Evolutionary conservation across 2,329 filamentous ascomycete genomes (phyloP).

Genomic region (Phyllosticta citrichinensis): DNA sequence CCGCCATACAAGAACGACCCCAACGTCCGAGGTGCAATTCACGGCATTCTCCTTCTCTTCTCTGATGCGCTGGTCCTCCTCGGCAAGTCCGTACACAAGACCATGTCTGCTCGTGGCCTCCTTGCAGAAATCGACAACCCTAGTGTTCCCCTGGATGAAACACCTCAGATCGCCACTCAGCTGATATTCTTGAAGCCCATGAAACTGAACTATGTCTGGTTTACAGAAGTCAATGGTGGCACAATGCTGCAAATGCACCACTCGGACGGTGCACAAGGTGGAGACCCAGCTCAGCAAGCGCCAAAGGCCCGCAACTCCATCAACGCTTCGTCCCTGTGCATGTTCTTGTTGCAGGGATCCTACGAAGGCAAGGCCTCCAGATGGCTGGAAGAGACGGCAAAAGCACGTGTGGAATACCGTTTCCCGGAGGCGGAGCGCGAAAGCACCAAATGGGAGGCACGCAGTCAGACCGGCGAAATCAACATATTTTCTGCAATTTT

Average conservation of each 20-base stretch:
- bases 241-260: slow-evolving; percentile 13
- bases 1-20: slow-evolving; percentile 55
- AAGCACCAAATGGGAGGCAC: slow-evolving; percentile 67
- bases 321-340: slow-evolving; percentile 12
- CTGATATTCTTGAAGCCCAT: slow-evolving; percentile 68
- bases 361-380: slow-evolving; percentile 71
- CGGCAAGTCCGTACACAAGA: slow-evolving; percentile 55
- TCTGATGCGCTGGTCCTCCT: slow-evolving; percentile 71
- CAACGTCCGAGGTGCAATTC: slow-evolving; percentile 27
- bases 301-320: slow-evolving; percentile 13
- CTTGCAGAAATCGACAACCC: slow-evolving; percentile 79
- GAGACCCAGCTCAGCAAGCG: slow-evolving; percentile 14
- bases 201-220: slow-evolving; percentile 57
- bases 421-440: slow-evolving; percentile 80
- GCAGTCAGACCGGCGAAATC: slow-evolving; percentile 50
- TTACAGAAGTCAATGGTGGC: slow-evolving; percentile 47
- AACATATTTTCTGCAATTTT: slow-evolving; percentile 57
- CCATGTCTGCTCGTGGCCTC: slow-evolving; percentile 63
- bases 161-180: slow-evolving; percentile 34
- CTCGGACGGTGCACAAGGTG: slow-evolving; percentile 37
- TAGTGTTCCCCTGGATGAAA: slow-evolving; percentile 36
- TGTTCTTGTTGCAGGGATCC: slow-evolving; percentile 59
- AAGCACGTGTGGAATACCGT: slow-evolving; percentile 74
- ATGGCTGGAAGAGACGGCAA: slow-evolving; percentile 75
- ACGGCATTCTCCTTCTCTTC: slow-evolving; percentile 74